These are phyloP conservation scores for Bassia scoparia DNA, from an alignment of 148 eudicot species.

Conservation along the genomic window DNA sequence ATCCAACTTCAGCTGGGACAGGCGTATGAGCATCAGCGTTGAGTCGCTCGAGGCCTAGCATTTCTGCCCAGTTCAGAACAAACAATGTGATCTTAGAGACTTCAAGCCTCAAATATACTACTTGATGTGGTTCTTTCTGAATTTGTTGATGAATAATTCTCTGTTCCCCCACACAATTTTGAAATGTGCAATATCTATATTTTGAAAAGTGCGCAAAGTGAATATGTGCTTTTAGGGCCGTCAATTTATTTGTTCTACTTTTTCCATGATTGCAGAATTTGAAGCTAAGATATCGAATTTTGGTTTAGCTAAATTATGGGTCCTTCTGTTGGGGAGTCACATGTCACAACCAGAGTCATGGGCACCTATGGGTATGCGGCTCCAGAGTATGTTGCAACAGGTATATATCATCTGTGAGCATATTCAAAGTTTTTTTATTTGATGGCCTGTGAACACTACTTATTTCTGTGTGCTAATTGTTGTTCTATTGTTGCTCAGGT, in stretches of 20 bases:
- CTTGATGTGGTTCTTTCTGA: constrained; percentile 43
- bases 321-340: constrained; percentile 51
- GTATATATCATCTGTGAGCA: constrained; percentile 25
- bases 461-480: neutral
- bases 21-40: constrained; percentile 51
- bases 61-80: constrained; percentile 48
- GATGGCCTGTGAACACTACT: neutral
- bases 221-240: too few relatives aligned
- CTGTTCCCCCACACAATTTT: too few relatives aligned
- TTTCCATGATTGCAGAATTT: constrained; percentile 29
- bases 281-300: constrained; percentile 61
- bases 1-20: constrained; percentile 54
- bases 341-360: constrained; percentile 59
- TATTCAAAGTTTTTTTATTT: neutral
- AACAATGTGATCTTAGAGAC: constrained; percentile 53
- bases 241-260: neutral
- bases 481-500: constrained; percentile 28
- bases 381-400: constrained; percentile 63
- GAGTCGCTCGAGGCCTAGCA: constrained; percentile 59
- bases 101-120: constrained; percentile 65
- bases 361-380: constrained; percentile 67
- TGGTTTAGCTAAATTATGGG: constrained; percentile 63
- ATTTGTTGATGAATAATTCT: neutral
- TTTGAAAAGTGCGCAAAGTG: too few relatives aligned
- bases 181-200: too few relatives aligned